Conservation (phyloP, 2,329 filamentous ascomycete genomes). For the Tolypocladium sp. region DNA sequence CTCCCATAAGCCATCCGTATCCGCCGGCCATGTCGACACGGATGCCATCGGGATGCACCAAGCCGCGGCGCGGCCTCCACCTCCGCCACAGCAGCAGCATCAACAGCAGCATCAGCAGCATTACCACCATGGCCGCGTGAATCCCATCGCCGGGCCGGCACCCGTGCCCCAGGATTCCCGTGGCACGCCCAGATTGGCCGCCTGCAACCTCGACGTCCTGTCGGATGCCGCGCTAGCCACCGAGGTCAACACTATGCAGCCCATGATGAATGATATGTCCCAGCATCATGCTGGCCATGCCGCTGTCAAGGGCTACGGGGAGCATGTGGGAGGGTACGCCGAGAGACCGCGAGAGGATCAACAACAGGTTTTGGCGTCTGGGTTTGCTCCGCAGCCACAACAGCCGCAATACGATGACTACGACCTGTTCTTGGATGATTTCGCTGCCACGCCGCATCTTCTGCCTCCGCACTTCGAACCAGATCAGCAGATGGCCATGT, state of each 20-base stretch:
- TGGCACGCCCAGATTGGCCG: conserved; percentile 32
- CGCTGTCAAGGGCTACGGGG: conserved; percentile 40
- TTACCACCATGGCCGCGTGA: conserved; percentile 32
- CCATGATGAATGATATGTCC: conserved; percentile 36
- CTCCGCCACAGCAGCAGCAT: conserved; percentile 5
- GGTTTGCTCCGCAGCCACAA: conserved; percentile 19
- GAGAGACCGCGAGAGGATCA: conserved; percentile 40
- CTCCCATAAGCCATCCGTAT: conserved; percentile 34
- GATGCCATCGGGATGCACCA: conserved; percentile 35
- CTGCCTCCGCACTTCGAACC: conserved; percentile 45
- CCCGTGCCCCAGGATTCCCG: conserved; percentile 36
- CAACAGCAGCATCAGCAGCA: conserved; percentile 13
- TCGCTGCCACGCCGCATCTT: conserved; percentile 43
- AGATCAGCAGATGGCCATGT: conserved; percentile 42
- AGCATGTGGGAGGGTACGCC: conserved; percentile 33
- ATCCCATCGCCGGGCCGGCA: conserved; percentile 22
- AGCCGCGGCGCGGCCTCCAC: conserved; percentile 11
- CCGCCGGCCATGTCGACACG: conserved; percentile 36
- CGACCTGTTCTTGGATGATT: conserved; percentile 51
- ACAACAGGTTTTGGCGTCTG: conserved; percentile 28
- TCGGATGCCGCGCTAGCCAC: conserved; percentile 52
- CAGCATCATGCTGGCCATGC: conserved; percentile 30
- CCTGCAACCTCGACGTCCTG: conserved; percentile 49
- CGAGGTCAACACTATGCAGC: conserved; percentile 42
- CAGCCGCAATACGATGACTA: conserved; percentile 43